phyloP scores from a whole-genome alignment of 192 early-diverging fungal genomes.

The Ambispora gerdemannii region DNA sequence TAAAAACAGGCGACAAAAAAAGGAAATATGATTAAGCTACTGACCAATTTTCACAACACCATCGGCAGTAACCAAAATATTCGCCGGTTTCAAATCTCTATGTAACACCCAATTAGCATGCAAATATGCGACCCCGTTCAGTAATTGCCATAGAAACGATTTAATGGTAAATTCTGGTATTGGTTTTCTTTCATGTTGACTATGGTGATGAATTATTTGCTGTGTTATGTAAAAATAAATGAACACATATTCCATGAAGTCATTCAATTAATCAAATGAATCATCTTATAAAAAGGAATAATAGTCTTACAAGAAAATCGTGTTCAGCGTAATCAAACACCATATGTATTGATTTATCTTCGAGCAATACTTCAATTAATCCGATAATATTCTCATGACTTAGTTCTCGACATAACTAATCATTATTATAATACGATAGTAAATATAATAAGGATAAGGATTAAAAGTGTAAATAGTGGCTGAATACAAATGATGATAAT shows the following conservation, averaged over 20 bases:
- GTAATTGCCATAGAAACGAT: slow-evolving; percentile 76
- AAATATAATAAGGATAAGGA: too few species aligned
- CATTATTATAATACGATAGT: too few species aligned
- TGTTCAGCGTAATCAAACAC: slow-evolving; percentile 97
- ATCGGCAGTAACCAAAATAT: slow-evolving; percentile 61
- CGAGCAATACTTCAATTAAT: slow-evolving; percentile 83
- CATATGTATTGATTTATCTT: slow-evolving; percentile 94
- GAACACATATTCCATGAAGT: slow-evolving; percentile 8
- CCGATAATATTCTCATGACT: slow-evolving; percentile 85
- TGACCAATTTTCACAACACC: slow-evolving; percentile 95
- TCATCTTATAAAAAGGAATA: slow-evolving; percentile 1
- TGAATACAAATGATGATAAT: background rate
- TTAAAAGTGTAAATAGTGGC: background rate
- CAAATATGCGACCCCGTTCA: slow-evolving; percentile 58
- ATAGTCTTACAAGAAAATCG: slow-evolving; percentile 70
- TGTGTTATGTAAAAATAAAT: slow-evolving; percentile 36
- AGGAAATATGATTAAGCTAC: slow-evolving; percentile 30
- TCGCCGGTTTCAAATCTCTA: slow-evolving; percentile 66
- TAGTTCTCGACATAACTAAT: slow-evolving; percentile 80
- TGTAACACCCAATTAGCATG: slow-evolving; percentile 71
- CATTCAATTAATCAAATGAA: slow-evolving; percentile 13
- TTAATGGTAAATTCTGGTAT: slow-evolving; percentile 84
- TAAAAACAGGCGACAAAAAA: background rate
- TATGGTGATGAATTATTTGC: slow-evolving; percentile 90
- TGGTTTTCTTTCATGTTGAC: slow-evolving; percentile 71